phyloP scores from a whole-genome alignment of 2,329 filamentous ascomycete genomes.

The Ascochyta clinopodiicola region DNA sequence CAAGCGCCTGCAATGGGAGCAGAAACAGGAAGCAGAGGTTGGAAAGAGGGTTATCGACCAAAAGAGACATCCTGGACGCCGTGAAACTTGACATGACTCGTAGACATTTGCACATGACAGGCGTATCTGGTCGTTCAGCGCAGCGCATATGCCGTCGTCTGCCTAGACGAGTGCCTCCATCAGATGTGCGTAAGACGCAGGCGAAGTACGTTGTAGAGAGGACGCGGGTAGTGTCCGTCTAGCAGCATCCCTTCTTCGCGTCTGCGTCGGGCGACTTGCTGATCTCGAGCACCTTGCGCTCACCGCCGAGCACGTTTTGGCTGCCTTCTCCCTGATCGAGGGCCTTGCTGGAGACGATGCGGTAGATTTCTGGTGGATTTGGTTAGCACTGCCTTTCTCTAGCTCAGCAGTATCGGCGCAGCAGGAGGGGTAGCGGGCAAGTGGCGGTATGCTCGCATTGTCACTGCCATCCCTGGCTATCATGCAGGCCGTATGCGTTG shows the following conservation, averaged over 20 bases:
- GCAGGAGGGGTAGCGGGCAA: slow-evolving; percentile 1
- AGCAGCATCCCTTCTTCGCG: slow-evolving; percentile 83
- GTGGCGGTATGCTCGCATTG: slow-evolving; percentile 5
- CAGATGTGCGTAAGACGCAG: slow-evolving; percentile 17
- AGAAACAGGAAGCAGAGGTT: slow-evolving; percentile 40
- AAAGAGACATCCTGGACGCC: slow-evolving; percentile 45
- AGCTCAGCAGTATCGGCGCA: neutral
- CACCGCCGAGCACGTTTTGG: slow-evolving; percentile 75
- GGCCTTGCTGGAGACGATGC: slow-evolving; percentile 97
- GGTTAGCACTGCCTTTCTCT: slow-evolving; percentile 12
- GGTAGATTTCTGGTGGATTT: slow-evolving; percentile 83
- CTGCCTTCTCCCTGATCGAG: slow-evolving; percentile 86
- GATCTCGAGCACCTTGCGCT: slow-evolving; percentile 81
- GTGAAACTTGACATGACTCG: slow-evolving; percentile 44
- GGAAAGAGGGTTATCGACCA: slow-evolving; percentile 35
- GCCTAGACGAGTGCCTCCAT: slow-evolving; percentile 10
- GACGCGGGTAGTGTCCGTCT: slow-evolving; percentile 43
- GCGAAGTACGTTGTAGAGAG: slow-evolving; percentile 26
- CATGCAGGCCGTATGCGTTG: neutral
- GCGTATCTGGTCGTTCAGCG: slow-evolving; percentile 24
- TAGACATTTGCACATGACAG: slow-evolving; percentile 31
- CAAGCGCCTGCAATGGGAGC: slow-evolving; percentile 34
- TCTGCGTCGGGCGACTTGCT: slow-evolving; percentile 83
- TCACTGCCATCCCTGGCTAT: neutral
- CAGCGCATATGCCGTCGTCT: slow-evolving; percentile 20